Evolutionary conservation across 306 rosid species (phyloP), one percentile per base, ranked within the genome.

Genomic region (Carpinus viminea): DNA sequence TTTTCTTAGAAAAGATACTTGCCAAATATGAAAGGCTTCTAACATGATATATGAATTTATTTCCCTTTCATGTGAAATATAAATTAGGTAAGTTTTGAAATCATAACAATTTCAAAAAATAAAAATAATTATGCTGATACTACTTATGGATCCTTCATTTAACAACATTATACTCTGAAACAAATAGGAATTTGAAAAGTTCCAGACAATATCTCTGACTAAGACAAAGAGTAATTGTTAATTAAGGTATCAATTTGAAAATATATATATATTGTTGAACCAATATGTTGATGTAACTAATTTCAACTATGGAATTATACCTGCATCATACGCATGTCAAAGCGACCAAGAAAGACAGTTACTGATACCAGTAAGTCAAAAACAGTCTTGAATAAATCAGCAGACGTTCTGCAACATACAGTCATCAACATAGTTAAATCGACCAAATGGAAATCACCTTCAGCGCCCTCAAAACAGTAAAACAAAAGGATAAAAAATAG

Each of bases 321-420:
- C 94, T 95, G 99, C 99, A 95, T 95, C 98, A 93, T 95, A 72
- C 98, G 92, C 99, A 95, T 95, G 84, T 95, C 98, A 83, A 95
- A 95, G 80, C 99, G 99, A 72, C 98, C 99, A 74, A 95, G 96
- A 65, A 95, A 95, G 86, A 95, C 99, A 51, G 99, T 91, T 73
- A 95, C 98, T 57, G 98, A 93, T 80, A 93, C 99, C 68, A 95
- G 84, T 55, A 95, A 96, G 82, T 95, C 99, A 87, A 95, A 95
- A 77, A 93, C 94, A 50, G 99, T 95, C 93, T 95, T 95, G 90
- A 95, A 93, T 78, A 95, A 90, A 90, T 95, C 99, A 82, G 99
- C 97, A 78, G 98, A 95, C 73, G 99, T 95, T 85, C 99, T 95
- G 97, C 90, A 87, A 68, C 51, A 74, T 73, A 83, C 38, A 87